Evolutionary conservation across 2,329 filamentous ascomycete species (phyloP), one percentile per base, ranked within the genome.

Genomic region (Mycosphaerella sp.): DNA sequence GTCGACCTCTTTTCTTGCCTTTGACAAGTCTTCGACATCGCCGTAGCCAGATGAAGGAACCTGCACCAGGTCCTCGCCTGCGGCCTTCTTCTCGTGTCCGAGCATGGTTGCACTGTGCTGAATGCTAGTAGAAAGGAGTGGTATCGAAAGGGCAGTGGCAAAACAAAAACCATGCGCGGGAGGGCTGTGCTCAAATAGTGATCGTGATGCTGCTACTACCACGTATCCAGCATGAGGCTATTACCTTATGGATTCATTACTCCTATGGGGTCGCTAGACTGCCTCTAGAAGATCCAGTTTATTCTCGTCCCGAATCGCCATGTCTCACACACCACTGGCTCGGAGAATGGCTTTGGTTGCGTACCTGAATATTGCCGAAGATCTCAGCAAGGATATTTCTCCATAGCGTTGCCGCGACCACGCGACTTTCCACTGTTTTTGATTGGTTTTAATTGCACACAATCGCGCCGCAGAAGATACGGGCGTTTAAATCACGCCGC

Each of bases 1-100:
- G 49, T 54, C 52, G 34, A 41, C 35, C 32, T 50, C 49, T 16
- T 18, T 43, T 28, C 39, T 52, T 25, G 36, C 21, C 41, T 54
- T 54, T 6, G 50, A 40, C 14, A 47, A 48, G 17, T 58, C 53
- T 34, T 59, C 50, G 10, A 59, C 49, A 16, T 56, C 52, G 25
- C 56, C 58, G 44, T 54, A 47, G 18, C 49, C 49, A 16, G 44
- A 41, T 13, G 58, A 55, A 18, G 44, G 46, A n/a, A 60, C 48
- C 16, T 50, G 53, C 30, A 49, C 44, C 16, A 57, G 50, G 13
- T 57, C 54, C 32, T 61, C 54, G 17, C 44, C 50, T 3, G 30
- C 12, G n/a, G 18, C 35, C 43, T 58, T 58, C 49, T 54, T 58
- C 35, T 58, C 53, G 12, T 47, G 40, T 6, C 45, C 35, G 41